These are phyloP conservation scores for Abrus pulchellus DNA, from an alignment of 306 rosid species.

Conservation along the genomic window DNA sequence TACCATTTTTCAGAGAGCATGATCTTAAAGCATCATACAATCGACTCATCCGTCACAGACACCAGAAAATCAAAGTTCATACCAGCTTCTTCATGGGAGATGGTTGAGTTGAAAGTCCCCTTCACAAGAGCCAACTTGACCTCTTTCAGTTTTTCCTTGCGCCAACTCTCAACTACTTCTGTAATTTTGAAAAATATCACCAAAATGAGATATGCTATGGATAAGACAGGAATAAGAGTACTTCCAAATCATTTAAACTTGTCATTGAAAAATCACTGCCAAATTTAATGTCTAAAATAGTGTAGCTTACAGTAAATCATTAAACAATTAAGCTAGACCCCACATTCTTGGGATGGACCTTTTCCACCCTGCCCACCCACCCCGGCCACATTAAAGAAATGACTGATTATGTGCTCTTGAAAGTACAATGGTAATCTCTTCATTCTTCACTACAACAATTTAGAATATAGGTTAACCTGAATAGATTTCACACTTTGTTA, in stretches of 20 bases:
- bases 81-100: conserved; percentile 73
- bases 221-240: neutral
- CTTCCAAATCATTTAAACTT: conserved; percentile 13
- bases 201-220: conserved; percentile 3
- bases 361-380: neutral
- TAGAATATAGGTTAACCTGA: neutral
- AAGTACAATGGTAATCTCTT: neutral
- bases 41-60: conserved; percentile 8
- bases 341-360: conserved; percentile 15
- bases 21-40: conserved; percentile 30
- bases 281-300: neutral
- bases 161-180: conserved; percentile 75
- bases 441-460: neutral
- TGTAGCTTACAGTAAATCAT: neutral
- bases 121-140: conserved; percentile 52
- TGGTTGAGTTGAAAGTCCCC: conserved; percentile 55
- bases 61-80: conserved; percentile 41
- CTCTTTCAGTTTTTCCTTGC: conserved; percentile 68
- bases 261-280: conserved; percentile 19
- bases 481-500: neutral
- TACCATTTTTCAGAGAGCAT: conserved; percentile 17
- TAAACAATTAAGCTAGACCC: conserved; percentile 9
- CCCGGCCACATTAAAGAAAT: neutral
- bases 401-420: neutral
- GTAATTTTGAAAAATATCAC: conserved; percentile 3